Evolutionary conservation across 306 rosid species (phyloP), one percentile per base, ranked within the genome.

Genomic region (Macrotyloma uniflorum): DNA sequence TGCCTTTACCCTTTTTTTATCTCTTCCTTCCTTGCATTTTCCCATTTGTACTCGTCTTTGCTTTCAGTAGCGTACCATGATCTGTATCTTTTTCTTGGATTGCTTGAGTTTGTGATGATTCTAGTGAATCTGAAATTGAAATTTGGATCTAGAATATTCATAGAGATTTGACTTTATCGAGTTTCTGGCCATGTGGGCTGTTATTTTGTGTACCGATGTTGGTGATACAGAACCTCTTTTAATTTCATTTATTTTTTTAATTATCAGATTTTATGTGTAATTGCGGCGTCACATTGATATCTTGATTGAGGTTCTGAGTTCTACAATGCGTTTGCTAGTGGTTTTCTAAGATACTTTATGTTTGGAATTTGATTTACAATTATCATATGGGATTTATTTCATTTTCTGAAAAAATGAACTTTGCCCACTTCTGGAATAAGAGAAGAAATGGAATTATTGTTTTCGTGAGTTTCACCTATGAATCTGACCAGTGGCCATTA

Each of bases 101-200:
- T 66, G 69, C 33, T 55, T 14, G 51, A 49, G 53, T 61, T 75
- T 61, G 19, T 19, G 11, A 47, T 20, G 72, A 75, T 32, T 63
- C 63, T 75, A 24, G 23, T 46, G 28, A 55, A 74, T 75, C 69
- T 70, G 74, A 53, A 57, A 42, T 69, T 69, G 70, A 23, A 70
- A 57, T n/a, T 70, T 58, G 51, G 82, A 69, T 78, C 82, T 55
- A 1, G 28, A 28, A 28, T 30, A 18, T 28, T 53, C 61, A 69
- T 43, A 57, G 43, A 58, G 70, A 14, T 42, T 45, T 19, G 1
- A 1, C 12, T 20, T 57, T 45, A 43, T 30, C 19, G 49, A 10
- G 45, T 67, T 38, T 69, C 24, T 68, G 47, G 24, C 9, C 20
- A 6, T 38, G 50, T 63, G 23, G 45, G 67, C 57, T 59, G 30